Conservation (phyloP, 306 rosid species). For the Alnus glutinosa region DNA sequence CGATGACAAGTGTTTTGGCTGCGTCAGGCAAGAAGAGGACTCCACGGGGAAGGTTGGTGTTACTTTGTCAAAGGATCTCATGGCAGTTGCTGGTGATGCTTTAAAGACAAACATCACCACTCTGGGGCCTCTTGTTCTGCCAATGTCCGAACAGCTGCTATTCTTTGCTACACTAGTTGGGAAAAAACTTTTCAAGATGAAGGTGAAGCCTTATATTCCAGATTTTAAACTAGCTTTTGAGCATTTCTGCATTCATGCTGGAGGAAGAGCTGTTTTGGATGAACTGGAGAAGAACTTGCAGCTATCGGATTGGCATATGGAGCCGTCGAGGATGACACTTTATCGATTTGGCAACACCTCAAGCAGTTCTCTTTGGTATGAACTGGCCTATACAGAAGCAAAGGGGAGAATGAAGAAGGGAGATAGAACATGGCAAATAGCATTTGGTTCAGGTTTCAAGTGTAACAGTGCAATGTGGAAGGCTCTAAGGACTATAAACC, state of each 20-base stretch:
- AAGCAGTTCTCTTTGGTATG: conserved; percentile 93
- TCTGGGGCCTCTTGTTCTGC: conserved; percentile 84
- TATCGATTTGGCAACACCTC: conserved; percentile 90
- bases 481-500: conserved; percentile 70
- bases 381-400: conserved; percentile 83
- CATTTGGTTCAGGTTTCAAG: conserved; percentile 91
- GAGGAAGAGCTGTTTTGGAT: conserved; percentile 90
- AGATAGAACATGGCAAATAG: conserved; percentile 92
- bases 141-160: conserved; percentile 83
- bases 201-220: conserved; percentile 90
- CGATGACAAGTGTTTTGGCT: conserved; percentile 80
- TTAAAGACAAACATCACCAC: conserved; percentile 88
- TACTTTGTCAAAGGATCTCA: conserved; percentile 83
- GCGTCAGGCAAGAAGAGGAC: conserved; percentile 93
- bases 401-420: conserved; percentile 88
- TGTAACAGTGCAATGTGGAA: conserved; percentile 96
- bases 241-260: conserved; percentile 91
- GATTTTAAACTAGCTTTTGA: conserved; percentile 90
- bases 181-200: conserved; percentile 75
- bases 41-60: conserved; percentile 69
- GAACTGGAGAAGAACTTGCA: conserved; percentile 92
- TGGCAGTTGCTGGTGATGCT: conserved; percentile 95
- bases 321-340: conserved; percentile 94
- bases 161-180: conserved; percentile 72
- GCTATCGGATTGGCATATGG: conserved; percentile 91